Evolutionary conservation across 257 asterid genomes (phyloP), one percentile per base, ranked within the genome.

Genomic region (Avicennia marina): DNA sequence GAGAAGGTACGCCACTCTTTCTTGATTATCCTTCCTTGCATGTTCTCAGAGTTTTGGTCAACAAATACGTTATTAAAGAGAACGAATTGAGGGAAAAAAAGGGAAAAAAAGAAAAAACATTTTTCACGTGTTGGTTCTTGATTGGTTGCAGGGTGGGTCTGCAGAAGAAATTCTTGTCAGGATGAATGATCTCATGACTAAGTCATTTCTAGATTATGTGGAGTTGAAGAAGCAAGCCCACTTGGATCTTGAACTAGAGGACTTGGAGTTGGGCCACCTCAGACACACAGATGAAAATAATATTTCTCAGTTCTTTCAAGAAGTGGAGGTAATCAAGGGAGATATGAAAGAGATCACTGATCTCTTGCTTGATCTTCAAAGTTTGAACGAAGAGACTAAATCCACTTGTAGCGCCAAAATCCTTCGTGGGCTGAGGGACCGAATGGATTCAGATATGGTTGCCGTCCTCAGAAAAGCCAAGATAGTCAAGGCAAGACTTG

Each of bases 101-200:
- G 6, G 6, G 4, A 3, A 31, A 3, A 31, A 31, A 3, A 19
- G 3, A n/a, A 15, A 20, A 12, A 36, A 6, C 11, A 24, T 25
- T 49, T 10, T n/a, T 56, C 17, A 20, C 41, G 17, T 31, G 1
- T 18, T 7, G 7, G 39, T 54, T 62, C 56, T 61, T 42, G 66
- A 52, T 60, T 53, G 10, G 58, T 53, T 53, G 53, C 73, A 67
- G 72, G 50, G 16, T 17, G 48, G 17, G 17, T 52, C 10, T 53
- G 53, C 59, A 31, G 7, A 31, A 45, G 6, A 4, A 2, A 43
- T 20, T 51, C 56, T 18, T 0, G 50, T 8, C 27, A 81, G 75
- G 71, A 90, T 90, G 95, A 90, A 90, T 65, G 91, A 90, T 81
- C 87, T 90, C 4, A 81, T 90, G 94, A 84, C 89, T 0, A 83